Base-by-base conservation (phyloP, 73 alveolate genomes). In the Paramecium tetraurelia region DNA sequence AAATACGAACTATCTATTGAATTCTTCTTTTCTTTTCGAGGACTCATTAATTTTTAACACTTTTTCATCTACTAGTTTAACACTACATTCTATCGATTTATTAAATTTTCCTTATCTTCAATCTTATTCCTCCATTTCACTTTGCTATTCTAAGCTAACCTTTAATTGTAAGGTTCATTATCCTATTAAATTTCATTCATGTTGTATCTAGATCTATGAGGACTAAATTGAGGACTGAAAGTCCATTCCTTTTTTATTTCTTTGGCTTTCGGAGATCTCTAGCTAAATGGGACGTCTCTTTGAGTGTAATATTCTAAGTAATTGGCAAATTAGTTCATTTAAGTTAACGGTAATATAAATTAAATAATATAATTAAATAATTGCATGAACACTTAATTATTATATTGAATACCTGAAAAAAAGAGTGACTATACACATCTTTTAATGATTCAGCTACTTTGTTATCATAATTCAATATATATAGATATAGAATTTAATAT, bases 251-350 rank as follows among this genome's bases (percentile, higher is more conserved):
- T 16, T 40, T 38, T 35, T 35, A 72, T 35, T 20, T 2, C n/a
- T 35, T 38, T 72, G 4, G 59, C 20, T 16, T 21, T 72, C 36
- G 86, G 63, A 4, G 86, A 72, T 72, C 86, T 72, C 84, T 72
- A 20, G 10, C 14, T 68, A 22, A 11, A 68, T 16, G 59, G 59
- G 10, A 43, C 27, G 41, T 63, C 84, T 63, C 48, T 20, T 27
- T 63, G 46, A 31, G 84, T 63, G 46, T 63, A 63, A 14, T 63
- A 63, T 63, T 63, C 20, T 63, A 36, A 72, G 86, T 36, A 72
- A 72, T 72, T 72, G 86, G 63, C 68, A 72, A 72, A 72, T 72
- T 72, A 18, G 63, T 40, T 72, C 86, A 72, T 72, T 72, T 72
- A 35, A 1, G 59, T 72, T 72, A 72, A 72, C 86, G 59, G 86